phyloP scores from a whole-genome alignment of 495 filamentous ascomycete species.

The Chaetomium tenue region DNA sequence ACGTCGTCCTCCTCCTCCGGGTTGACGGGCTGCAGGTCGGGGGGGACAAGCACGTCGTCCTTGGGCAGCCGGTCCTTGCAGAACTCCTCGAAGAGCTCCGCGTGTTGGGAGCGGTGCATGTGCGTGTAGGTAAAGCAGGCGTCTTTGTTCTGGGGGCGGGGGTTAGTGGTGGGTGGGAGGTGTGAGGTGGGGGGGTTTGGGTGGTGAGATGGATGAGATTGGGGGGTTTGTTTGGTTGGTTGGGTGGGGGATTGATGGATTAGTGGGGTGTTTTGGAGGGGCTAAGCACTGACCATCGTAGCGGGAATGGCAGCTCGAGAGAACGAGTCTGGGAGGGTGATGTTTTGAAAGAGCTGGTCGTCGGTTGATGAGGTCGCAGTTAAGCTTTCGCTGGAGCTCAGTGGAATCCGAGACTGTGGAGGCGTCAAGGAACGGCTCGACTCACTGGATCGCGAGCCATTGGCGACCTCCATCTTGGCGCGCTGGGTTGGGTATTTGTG shows the following conservation, averaged over 20 bases:
- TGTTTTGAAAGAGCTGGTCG: not conserved
- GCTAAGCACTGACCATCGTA: slow-evolving; percentile 12
- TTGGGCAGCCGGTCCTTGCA: slow-evolving; percentile 64
- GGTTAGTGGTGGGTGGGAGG: not conserved
- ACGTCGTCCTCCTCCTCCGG: slow-evolving; percentile 98
- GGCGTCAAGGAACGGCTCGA: slow-evolving; percentile 13
- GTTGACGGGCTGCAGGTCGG: slow-evolving; percentile 87
- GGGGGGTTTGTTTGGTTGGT: not conserved
- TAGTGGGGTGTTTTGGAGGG: too few relatives aligned
- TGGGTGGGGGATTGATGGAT: not conserved
- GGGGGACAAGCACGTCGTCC: slow-evolving; percentile 83
- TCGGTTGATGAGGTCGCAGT: not conserved
- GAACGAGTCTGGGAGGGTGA: not conserved
- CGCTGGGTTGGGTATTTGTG: not conserved
- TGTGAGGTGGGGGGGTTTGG: not conserved
- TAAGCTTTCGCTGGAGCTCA: not conserved
- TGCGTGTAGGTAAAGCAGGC: slow-evolving; percentile 83
- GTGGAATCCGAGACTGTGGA: slow-evolving; percentile 14
- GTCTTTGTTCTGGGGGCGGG: slow-evolving; percentile 74
- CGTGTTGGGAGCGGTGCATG: slow-evolving; percentile 73
- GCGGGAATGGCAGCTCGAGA: slow-evolving; percentile 11
- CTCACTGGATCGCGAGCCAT: not conserved
- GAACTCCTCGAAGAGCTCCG: slow-evolving; percentile 92
- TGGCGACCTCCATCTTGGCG: slow-evolving; percentile 9
- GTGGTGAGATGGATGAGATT: too few relatives aligned